Evolutionary conservation across 2,329 filamentous ascomycete species (phyloP).

Genomic region (Clarireedia homoeocarpa): DNA sequence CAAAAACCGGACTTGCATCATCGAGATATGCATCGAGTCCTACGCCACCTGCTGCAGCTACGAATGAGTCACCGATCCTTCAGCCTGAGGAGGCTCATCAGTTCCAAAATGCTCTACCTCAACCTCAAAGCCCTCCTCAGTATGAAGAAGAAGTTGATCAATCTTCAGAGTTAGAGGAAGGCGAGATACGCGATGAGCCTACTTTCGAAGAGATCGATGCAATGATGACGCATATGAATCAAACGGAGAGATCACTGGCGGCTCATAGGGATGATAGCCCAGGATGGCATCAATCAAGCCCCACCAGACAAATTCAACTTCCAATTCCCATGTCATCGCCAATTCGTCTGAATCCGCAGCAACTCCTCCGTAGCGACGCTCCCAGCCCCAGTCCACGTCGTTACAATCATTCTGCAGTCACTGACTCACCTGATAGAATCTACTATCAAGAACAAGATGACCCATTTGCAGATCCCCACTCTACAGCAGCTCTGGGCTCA

Average conservation of each 20-base stretch:
- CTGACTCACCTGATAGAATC: constrained; percentile 36
- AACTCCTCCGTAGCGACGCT: constrained; percentile 56
- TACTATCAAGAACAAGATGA: constrained; percentile 40
- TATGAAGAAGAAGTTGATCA: constrained; percentile 4
- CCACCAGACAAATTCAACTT: constrained; percentile 32
- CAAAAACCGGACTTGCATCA: constrained; percentile 15
- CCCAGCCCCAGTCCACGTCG: constrained; percentile 65
- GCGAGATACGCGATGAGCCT: constrained; percentile 16
- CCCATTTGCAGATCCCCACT: constrained; percentile 24
- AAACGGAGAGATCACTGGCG: constrained; percentile 54
- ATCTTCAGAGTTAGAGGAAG: constrained; percentile 8
- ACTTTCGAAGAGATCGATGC: constrained; percentile 84
- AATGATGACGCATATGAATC: constrained; percentile 79
- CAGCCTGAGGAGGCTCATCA: constrained; percentile 19
- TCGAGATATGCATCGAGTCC: constrained; percentile 27
- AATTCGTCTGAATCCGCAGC: constrained; percentile 44
- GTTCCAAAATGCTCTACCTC: constrained; percentile 24
- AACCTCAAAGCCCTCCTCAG: constrained; percentile 15
- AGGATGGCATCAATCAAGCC: constrained; percentile 40
- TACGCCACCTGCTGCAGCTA: constrained; percentile 18
- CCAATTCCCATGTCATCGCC: constrained; percentile 41
- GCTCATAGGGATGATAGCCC: constrained; percentile 29
- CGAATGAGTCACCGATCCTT: constrained; percentile 9
- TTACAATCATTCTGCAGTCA: constrained; percentile 40
- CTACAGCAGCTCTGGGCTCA: constrained; percentile 41